Evolutionary conservation across 1,139 yeast genomes (phyloP).

Genomic region (Pneumocystis canis): DNA sequence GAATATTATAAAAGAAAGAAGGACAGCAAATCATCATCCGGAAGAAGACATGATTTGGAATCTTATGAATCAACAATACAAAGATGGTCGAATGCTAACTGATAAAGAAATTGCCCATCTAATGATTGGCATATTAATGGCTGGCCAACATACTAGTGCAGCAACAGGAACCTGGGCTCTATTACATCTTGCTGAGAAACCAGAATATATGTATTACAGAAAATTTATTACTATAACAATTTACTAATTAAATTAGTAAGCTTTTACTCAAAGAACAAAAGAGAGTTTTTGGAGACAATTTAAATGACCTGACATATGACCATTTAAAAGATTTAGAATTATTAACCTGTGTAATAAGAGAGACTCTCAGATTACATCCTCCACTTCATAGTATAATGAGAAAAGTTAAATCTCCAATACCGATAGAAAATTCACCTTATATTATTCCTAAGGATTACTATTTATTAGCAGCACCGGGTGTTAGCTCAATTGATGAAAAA

Average conservation of each 20-base stretch:
- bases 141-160: constrained; percentile 97
- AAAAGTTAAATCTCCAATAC: constrained; percentile 64
- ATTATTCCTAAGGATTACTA: constrained; percentile 82
- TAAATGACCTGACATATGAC: constrained; percentile 49
- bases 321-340: constrained; percentile 68
- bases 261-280: constrained; percentile 60
- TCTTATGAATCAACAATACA: constrained; percentile 68
- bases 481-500: constrained; percentile 58
- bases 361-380: constrained; percentile 87
- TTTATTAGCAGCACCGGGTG: constrained; percentile 89
- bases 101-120: constrained; percentile 89
- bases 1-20: constrained; percentile 60
- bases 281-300: constrained; percentile 37
- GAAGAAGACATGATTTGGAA: constrained; percentile 83
- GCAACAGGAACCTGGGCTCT: constrained; percentile 92
- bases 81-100: constrained; percentile 86
- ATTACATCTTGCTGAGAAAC: constrained; percentile 75
- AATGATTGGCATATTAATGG: constrained; percentile 92
- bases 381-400: constrained; percentile 94
- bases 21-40: constrained; percentile 48
- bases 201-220: constrained; percentile 33
- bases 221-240: neutral
- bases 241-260: constrained; percentile 35
- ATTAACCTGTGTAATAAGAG: constrained; percentile 71
- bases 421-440: constrained; percentile 64